Percentiles rank a stretch among this genome's conserved stretches.
Evolutionary conservation across 208 protist genomes (phyloP).

Genomic region (Wallacemonas rigidus): DNA sequence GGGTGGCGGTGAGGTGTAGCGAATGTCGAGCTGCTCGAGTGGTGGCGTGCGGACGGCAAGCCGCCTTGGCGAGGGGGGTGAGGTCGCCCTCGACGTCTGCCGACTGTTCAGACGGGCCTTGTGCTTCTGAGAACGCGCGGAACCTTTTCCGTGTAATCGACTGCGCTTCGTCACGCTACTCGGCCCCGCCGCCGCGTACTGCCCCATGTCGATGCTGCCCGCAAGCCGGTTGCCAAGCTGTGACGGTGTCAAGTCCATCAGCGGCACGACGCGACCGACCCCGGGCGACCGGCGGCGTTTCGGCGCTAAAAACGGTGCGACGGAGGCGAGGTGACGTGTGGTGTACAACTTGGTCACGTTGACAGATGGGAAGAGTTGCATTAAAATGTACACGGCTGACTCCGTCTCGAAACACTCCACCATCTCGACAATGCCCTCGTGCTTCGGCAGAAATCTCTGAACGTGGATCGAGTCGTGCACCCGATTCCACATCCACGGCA

Average conservation of each 20-base stretch:
- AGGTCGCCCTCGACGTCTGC: not conserved
- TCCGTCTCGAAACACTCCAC: conserved; percentile 86
- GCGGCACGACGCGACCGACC: no score
- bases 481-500: conserved; percentile 86
- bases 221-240: no score
- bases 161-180: no score
- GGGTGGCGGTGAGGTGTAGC: conserved; percentile 3
- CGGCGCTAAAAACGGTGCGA: conserved; percentile 20
- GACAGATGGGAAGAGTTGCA: conserved; percentile 76
- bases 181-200: no score
- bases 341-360: conserved; percentile 73
- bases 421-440: conserved; percentile 86
- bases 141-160: no score
- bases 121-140: not conserved
- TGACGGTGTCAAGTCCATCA: no score
- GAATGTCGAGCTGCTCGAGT: conserved; percentile 8
- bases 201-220: no score
- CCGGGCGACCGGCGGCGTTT: conserved; percentile 3
- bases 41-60: conserved; percentile 22
- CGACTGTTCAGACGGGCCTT: no score
- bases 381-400: conserved; percentile 83
- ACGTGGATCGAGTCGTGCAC: conserved; percentile 80
- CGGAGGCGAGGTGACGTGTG: conserved; percentile 14
- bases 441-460: conserved; percentile 75
- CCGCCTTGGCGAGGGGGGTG: conserved; percentile 16